Base-by-base conservation (phyloP, 352 stramenopile genomes). In the Aphanomyces invadans region DNA sequence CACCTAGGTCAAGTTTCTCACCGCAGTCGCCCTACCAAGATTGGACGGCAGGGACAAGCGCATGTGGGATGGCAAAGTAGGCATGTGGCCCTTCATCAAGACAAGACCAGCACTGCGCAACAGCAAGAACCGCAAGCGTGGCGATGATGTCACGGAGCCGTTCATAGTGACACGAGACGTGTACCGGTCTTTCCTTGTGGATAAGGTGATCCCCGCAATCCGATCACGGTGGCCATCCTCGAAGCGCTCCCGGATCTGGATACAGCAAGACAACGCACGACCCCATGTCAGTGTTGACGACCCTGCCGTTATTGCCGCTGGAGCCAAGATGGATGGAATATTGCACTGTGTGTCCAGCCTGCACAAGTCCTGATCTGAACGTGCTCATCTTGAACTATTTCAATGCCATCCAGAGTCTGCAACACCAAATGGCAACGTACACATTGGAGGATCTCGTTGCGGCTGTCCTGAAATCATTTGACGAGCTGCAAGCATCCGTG, bases 1-100 rank as follows among this genome's bases (percentile, higher is more conserved):
- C 46, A 54, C n/a, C 5, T 21, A 54, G 46, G 46, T 54, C 19
- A 54, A 21, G 46, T 54, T 54, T 54, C 46, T 54, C 25, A 29
- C 25, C 19, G 46, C 46, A 21, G 25, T 54, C n/a, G 46, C 46
- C 7, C 46, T 7, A 11, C 46, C 46, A 54, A 23, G 46, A 54
- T 23, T 21, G 5, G 46, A 23, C 46, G n/a, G 5, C 7, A 7
- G 46, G 11, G 19, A 29, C n/a, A 29, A 54, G 25, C 25, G 46
- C 7, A 29, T 29, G 46, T 42, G 36, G 36, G 36, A 42, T 42
- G 36, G 36, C 15, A 7, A 15, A 15, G 15, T 42, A 15, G 36
- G 36, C 7, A 42, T 29, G n/a, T 21, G 46, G 46, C n/a, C n/a
- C 11, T 54, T 54, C 25, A 19, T 54, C 5, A 29, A 54, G n/a